Evolutionary conservation across 2,329 filamentous ascomycete genomes (phyloP).

Genomic region (Monilinia fructigena): DNA sequence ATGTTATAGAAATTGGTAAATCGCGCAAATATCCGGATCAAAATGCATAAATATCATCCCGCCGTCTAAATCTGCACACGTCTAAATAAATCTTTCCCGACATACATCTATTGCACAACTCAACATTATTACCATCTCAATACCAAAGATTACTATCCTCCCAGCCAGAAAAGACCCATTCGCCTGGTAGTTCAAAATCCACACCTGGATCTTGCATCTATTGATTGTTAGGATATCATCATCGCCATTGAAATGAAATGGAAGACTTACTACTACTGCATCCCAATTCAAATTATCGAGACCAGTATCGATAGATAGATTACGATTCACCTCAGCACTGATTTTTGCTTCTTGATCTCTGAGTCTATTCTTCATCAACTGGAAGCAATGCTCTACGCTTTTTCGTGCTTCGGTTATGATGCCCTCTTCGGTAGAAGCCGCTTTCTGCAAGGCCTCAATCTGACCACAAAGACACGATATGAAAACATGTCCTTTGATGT

Average conservation of each 20-base stretch:
- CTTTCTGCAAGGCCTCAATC: slow-evolving; percentile 39
- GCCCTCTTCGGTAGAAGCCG: slow-evolving; percentile 21
- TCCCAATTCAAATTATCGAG: not conserved
- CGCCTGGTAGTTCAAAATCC: slow-evolving; percentile 25
- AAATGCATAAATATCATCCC: not conserved
- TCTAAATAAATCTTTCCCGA: not conserved
- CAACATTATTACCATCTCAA: not conserved
- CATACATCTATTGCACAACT: not conserved
- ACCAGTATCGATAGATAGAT: not conserved
- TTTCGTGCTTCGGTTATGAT: slow-evolving; percentile 28
- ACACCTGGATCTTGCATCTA: slow-evolving; percentile 27
- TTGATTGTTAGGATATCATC: not conserved
- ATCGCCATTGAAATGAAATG: not conserved
- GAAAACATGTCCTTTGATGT: slow-evolving; percentile 47
- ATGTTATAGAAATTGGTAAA: not conserved
- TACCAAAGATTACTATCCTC: slow-evolving; percentile 7
- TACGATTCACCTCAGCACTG: not conserved
- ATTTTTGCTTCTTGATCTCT: slow-evolving; percentile 11
- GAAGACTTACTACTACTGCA: slow-evolving; percentile 6
- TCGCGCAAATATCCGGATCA: too few relatives aligned
- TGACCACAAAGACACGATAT: slow-evolving; percentile 44
- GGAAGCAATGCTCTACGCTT: slow-evolving; percentile 28
- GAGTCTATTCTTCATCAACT: slow-evolving; percentile 24
- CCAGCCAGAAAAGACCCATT: slow-evolving; percentile 25
- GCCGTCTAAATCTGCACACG: not conserved